A percentile compares a stretch with the other conserved stretches of the same genome.
phyloP scores from a whole-genome alignment of 441 rosid genomes.

The Erodium trifolium region DNA sequence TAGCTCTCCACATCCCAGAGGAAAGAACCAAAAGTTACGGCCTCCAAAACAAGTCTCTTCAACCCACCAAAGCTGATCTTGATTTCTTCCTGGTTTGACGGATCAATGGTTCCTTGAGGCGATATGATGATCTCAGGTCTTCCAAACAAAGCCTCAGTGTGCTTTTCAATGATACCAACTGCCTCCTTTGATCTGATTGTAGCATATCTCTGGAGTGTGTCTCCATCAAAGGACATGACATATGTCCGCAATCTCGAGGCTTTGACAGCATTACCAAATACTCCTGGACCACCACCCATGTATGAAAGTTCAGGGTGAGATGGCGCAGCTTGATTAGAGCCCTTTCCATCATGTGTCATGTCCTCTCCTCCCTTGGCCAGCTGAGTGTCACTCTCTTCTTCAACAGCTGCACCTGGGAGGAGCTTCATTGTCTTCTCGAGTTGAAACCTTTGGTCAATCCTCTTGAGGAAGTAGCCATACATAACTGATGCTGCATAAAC shows the following conservation, averaged over 20 bases:
- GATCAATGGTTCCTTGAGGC: conserved; percentile 61
- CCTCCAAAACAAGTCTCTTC: conserved; percentile 86
- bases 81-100: conserved; percentile 62
- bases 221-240: conserved; percentile 86
- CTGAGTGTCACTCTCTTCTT: conserved; percentile 16
- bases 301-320: conserved; percentile 58
- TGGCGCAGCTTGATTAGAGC: too few relatives aligned
- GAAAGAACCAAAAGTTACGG: conserved; percentile 88
- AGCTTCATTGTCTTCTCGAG: conserved; percentile 81
- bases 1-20: conserved; percentile 91
- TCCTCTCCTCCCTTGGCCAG: too few relatives aligned
- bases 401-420: conserved; percentile 44
- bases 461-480: conserved; percentile 90
- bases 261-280: conserved; percentile 39
- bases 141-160: conserved; percentile 88
- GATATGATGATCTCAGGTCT: conserved; percentile 69
- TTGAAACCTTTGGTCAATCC: conserved; percentile 89
- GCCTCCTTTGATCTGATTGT: conserved; percentile 87
- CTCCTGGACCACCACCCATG: conserved; percentile 50
- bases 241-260: conserved; percentile 58
- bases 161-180: conserved; percentile 83
- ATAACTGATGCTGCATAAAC: conserved; percentile 93
- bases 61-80: conserved; percentile 78
- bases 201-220: conserved; percentile 80
- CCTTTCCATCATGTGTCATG: too few relatives aligned